Evolutionary conservation across 1,284 basidiomycete species (phyloP), one percentile per base, ranked within the genome.

Genomic region (Marasmius tenuissimus): DNA sequence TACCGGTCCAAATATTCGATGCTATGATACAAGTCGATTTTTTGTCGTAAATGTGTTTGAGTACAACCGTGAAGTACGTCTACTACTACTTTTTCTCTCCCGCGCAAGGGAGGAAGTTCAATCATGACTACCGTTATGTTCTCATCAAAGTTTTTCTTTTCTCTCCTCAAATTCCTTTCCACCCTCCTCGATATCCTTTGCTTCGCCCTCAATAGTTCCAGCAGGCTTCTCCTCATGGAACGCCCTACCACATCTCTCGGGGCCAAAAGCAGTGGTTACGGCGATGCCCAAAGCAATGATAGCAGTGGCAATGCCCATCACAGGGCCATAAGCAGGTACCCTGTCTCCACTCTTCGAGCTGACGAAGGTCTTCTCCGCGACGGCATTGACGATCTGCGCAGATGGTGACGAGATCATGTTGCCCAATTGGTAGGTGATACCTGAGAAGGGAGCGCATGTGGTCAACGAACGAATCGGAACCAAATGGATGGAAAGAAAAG

Each of bases 371-470:
- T 38, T 22, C n/a, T 59, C 59, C 22, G 58, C 39, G 18, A 59
- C 53, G 18, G 57, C 57, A 27, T 52, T 53, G 40, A 62, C 34
- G 20, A 58, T 62, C 18, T 63, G 62, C 14, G 62, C 54, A 4
- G 59, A 52, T 33, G 62, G 59, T 6, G 59, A 61, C 16, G 62
- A 63, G 18, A 63, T 63, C 62, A 63, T 63, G 59, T 81, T 82
- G 37, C 72, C 71, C n/a, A 74, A 53, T 58, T 80, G 78, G 61
- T 79, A 81, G 0, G 75, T 74, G 11, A 79, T 37, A 35, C 52
- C 52, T 54, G 34, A n/a, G 20, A 11, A 14, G 7, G 16, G 4
- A 8, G 20, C 1, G 3, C 11, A 37, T 10, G 9, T 14, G 16
- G 35, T 11, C 27, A 27, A 27, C 27, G 27, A 18, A n/a, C 50